These are phyloP conservation scores for Cardamine chenopodiifolia DNA, from an alignment of 345 rosid genomes.

Conservation along the genomic window DNA sequence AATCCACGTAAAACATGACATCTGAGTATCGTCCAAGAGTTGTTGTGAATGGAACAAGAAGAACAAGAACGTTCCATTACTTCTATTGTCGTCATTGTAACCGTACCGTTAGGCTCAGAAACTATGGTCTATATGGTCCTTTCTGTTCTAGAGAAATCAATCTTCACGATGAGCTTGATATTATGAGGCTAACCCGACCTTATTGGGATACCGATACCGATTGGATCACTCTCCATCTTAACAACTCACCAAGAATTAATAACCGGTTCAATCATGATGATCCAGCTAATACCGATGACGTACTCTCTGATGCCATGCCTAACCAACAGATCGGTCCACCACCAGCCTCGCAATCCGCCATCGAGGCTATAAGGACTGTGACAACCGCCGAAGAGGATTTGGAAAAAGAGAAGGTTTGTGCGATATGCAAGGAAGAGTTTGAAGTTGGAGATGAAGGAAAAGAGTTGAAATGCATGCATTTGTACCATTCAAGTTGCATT, in stretches of 20 bases:
- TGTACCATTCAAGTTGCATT: slow-evolving; percentile 72
- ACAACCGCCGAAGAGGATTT: slow-evolving; percentile 43
- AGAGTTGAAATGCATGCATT: slow-evolving; percentile 69
- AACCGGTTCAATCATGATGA: slow-evolving; percentile 29
- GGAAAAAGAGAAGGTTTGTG: slow-evolving; percentile 51
- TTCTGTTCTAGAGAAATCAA: slow-evolving; percentile 50
- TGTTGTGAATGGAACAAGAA: slow-evolving; percentile 54
- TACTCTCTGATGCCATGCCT: slow-evolving; percentile 33
- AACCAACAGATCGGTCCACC: slow-evolving; percentile 53
- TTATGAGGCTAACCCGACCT: slow-evolving; percentile 45
- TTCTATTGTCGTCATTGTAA: slow-evolving; percentile 71
- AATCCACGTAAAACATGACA: slow-evolving; percentile 12
- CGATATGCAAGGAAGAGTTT: slow-evolving; percentile 79
- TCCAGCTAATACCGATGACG: slow-evolving; percentile 19
- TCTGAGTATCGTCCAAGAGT: slow-evolving; percentile 49
- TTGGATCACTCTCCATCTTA: slow-evolving; percentile 65
- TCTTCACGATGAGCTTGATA: slow-evolving; percentile 57
- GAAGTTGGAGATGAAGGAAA: slow-evolving; percentile 54
- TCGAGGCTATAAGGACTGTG: slow-evolving; percentile 56
- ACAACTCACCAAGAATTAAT: slow-evolving; percentile 17
- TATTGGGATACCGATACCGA: slow-evolving; percentile 50
- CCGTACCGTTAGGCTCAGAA: slow-evolving; percentile 52
- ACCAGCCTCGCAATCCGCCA: slow-evolving; percentile 47
- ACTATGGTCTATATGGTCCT: slow-evolving; percentile 46
- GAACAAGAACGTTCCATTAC: slow-evolving; percentile 68